phyloP scores from a whole-genome alignment of 352 stramenopile species.

The Hyaloperonospora brassicae region DNA sequence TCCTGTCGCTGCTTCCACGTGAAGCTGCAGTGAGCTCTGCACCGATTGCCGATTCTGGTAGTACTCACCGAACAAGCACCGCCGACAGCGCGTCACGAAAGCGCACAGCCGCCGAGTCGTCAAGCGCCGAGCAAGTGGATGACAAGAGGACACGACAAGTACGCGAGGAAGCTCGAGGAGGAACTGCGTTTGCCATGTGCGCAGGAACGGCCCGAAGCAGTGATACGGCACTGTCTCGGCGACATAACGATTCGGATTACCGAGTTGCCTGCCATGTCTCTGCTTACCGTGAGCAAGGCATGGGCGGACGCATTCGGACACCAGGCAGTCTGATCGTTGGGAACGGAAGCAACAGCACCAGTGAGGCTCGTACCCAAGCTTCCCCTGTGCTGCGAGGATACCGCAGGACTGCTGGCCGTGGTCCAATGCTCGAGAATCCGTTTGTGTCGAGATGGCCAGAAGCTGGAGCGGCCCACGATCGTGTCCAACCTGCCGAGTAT shows the following conservation, averaged over 20 bases:
- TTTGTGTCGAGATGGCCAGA: conserved; percentile 24
- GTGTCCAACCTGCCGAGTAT: conserved; percentile 20
- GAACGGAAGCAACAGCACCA: conserved; percentile 10
- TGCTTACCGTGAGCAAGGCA: conserved; percentile 21
- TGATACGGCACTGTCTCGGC: conserved; percentile 9
- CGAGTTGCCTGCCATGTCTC: conserved; percentile 15
- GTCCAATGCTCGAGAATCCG: conserved; percentile 18
- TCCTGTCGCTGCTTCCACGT: conserved; percentile 50
- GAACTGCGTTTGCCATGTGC: conserved; percentile 3
- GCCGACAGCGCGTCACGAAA: conserved; percentile 17
- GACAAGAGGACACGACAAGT: conserved; percentile 26
- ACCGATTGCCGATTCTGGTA: conserved; percentile 7
- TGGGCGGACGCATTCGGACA: conserved; percentile 20
- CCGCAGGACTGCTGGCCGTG: conserved; percentile 8
- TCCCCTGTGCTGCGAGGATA: conserved; percentile 18
- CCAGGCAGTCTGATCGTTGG: conserved; percentile 14
- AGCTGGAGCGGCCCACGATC: conserved; percentile 3
- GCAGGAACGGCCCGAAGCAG: conserved; percentile 3
- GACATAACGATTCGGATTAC: conserved; percentile 12
- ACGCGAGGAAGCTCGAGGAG: conserved; percentile 16
- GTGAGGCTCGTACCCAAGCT: conserved; percentile 18
- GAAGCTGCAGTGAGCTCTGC: conserved; percentile 17
- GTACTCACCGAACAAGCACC: conserved; percentile 8
- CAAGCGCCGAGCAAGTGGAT: conserved; percentile 15
- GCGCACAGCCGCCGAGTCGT: conserved; percentile 20